phyloP scores from a whole-genome alignment of 1,139 yeast genomes.

The Pichia sp. region DNA sequence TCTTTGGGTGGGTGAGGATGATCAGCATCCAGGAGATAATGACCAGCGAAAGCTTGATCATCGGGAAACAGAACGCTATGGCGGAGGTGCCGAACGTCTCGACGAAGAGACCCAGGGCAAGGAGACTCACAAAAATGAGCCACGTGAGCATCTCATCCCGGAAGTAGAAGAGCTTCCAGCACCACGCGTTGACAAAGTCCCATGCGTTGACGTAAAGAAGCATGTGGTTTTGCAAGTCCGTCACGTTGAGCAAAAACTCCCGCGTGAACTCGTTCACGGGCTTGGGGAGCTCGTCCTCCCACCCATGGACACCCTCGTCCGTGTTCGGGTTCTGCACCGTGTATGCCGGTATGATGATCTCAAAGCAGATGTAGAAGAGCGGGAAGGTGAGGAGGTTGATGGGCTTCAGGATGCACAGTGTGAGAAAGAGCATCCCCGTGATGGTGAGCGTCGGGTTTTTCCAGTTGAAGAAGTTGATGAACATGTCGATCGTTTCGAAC shows the following conservation, averaged over 20 bases:
- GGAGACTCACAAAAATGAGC: constrained; percentile 40
- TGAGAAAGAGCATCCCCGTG: constrained; percentile 49
- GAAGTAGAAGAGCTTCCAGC: constrained; percentile 61
- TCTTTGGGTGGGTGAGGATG: constrained; percentile 51
- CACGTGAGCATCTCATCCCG: constrained; percentile 61
- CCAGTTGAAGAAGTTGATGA: constrained; percentile 60
- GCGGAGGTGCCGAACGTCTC: constrained; percentile 24
- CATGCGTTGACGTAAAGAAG: constrained; percentile 59
- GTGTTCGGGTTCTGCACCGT: constrained; percentile 39
- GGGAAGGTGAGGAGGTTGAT: constrained; percentile 52
- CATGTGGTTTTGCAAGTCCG: constrained; percentile 84
- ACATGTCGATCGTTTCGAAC: constrained; percentile 55
- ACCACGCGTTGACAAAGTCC: constrained; percentile 49
- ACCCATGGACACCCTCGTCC: constrained; percentile 33
- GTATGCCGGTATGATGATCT: constrained; percentile 69
- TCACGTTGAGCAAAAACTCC: constrained; percentile 72
- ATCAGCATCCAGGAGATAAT: constrained; percentile 48
- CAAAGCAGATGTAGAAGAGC: constrained; percentile 46
- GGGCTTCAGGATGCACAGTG: constrained; percentile 64
- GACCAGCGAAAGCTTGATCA: constrained; percentile 39
- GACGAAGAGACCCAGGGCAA: constrained; percentile 31
- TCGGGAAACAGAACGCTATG: constrained; percentile 34
- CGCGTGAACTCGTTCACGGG: constrained; percentile 78
- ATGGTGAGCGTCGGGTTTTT: constrained; percentile 57
- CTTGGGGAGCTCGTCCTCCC: constrained; percentile 50